Evolutionary conservation across 1,139 yeast genomes (phyloP), one percentile per base, ranked within the genome.

Genomic region (Candida freyschussii): DNA sequence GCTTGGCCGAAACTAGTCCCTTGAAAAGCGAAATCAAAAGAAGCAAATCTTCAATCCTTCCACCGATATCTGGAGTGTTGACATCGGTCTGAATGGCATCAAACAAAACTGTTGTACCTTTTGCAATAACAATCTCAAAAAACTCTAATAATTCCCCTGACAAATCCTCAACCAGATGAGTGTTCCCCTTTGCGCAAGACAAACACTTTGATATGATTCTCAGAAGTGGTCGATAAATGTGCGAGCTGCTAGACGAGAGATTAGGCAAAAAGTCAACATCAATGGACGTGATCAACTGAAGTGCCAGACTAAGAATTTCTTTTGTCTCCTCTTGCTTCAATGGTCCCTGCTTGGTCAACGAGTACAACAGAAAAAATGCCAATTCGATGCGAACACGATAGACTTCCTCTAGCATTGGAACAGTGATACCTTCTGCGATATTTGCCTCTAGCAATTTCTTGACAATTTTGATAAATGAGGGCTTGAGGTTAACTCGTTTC

Each of bases 371-470:
- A 49, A 72, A 78, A 51, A 86, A 86, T 2, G 85, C 72, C 37
- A 84, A 58, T 46, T 84, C 89, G 27, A 78, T 63, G 31, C 95
- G 69, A 33, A 74, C 84, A 33, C 69, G 67, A 46, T 69, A 77
- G 2, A 82, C 63, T 15, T 68, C 71, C 6, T 62, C 59, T 47
- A 77, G 72, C 8, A 69, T 36, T 2, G 68, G 65, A 2, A 71
- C 60, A 4, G 74, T 68, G 6, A 67, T 58, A 4, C 81, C 83
- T 43, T 74, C 78, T 2, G 65, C 59, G 24, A 71, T 63, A 40
- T 76, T 75, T 11, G 69, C 62, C 34, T 65, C 63, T 30, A 86
- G 58, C 19, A 84, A 62, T 22, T 66, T 62, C 10, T 68, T 55
- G 3, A 76, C 67, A 34, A 76, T 61, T 16, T 57, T 58, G 45